Percentiles rank a stretch among this genome's conserved stretches.
Evolutionary conservation across 306 rosid genomes (phyloP).

Genomic region (Inga leiocalycina): DNA sequence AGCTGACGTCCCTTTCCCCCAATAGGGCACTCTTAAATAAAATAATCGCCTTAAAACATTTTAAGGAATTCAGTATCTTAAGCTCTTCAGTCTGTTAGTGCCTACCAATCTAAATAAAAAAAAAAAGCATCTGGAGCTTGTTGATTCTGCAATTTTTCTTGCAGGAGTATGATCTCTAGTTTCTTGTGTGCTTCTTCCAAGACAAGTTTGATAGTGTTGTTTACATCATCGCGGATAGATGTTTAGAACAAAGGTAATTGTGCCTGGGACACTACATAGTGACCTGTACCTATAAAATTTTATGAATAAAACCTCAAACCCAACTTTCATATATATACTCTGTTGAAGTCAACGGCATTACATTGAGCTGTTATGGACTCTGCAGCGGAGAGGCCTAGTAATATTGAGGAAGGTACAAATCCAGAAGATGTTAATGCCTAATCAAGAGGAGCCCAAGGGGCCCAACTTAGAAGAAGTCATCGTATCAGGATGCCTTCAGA

Average conservation of each 20-base stretch:
- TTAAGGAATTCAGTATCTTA: too few species aligned
- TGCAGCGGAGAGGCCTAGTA: too few species aligned
- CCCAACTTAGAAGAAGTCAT: too few species aligned
- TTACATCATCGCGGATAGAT: not conserved
- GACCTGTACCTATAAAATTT: not conserved
- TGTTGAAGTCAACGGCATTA: not conserved
- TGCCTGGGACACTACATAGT: not conserved
- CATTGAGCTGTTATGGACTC: too few species aligned
- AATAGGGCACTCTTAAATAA: constrained; percentile 15
- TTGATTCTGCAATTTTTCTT: not conserved
- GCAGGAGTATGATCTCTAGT: not conserved
- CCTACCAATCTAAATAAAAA: too few species aligned
- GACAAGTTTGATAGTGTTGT: not conserved
- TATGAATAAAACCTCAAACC: not conserved
- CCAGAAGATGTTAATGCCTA: too few species aligned
- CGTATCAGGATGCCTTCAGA: too few species aligned
- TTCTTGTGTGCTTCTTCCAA: not conserved
- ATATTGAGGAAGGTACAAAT: too few species aligned
- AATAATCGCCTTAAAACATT: not conserved
- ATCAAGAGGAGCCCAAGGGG: too few species aligned
- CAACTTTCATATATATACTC: not conserved
- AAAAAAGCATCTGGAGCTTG: not conserved
- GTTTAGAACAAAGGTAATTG: not conserved
- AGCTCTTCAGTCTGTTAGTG: too few species aligned
- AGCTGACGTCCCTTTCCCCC: constrained; percentile 56